Percentiles rank a stretch among this genome's conserved stretches.
phyloP scores from a whole-genome alignment of 257 asterid genomes.

The Verbascum thapsus region DNA sequence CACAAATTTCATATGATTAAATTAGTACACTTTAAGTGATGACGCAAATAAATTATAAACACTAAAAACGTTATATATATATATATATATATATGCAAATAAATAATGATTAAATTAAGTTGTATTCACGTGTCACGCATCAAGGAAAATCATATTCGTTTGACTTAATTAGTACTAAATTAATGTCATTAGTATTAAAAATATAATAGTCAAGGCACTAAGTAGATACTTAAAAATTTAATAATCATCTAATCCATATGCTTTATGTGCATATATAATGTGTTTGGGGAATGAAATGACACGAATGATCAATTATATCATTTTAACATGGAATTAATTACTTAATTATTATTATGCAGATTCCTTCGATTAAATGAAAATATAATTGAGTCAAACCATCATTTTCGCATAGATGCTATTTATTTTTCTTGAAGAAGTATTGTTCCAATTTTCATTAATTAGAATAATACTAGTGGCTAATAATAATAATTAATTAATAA shows the following conservation, averaged over 20 bases:
- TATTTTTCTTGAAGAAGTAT: constrained; percentile 1
- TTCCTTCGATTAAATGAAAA: constrained; percentile 25
- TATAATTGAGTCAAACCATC: constrained; percentile 47
- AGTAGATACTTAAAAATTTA: constrained; percentile 22
- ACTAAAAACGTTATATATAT: no score
- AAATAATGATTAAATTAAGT: not conserved
- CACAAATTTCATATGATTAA: no score
- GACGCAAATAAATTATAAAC: no score
- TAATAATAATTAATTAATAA: constrained; percentile 5
- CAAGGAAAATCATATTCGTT: constrained; percentile 19
- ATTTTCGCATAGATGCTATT: constrained; percentile 28
- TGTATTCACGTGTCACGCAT: constrained; percentile 8
- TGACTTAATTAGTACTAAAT: constrained; percentile 25
- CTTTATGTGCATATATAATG: constrained; percentile 18
- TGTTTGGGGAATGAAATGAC: constrained; percentile 18
- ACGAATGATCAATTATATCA: constrained; percentile 14
- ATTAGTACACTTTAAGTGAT: no score
- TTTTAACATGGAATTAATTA: constrained; percentile 17
- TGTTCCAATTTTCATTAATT: not conserved
- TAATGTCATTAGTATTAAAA: constrained; percentile 12
- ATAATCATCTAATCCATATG: constrained; percentile 18
- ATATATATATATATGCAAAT: no score
- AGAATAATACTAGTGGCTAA: not conserved
- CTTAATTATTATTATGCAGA: constrained; percentile 17
- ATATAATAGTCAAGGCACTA: constrained; percentile 37